A percentile compares a stretch with the other conserved stretches of the same genome.
Evolutionary conservation across 2,329 filamentous ascomycete species (phyloP).

Genomic region (Penicillium glabrum): DNA sequence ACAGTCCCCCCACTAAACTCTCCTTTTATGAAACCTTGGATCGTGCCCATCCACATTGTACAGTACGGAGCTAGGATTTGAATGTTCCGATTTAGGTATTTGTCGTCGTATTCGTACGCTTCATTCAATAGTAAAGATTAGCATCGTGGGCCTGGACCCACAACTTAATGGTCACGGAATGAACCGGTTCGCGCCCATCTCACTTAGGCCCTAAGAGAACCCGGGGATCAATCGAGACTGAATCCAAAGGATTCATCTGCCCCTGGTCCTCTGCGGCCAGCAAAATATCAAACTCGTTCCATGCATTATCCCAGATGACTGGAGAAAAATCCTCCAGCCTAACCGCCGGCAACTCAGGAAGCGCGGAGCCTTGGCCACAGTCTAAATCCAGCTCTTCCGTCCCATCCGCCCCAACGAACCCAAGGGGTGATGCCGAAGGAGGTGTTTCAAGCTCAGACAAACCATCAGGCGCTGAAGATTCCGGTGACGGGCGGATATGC

Average conservation of each 20-base stretch:
- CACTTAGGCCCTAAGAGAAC: conserved; percentile 7
- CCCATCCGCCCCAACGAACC: neutral
- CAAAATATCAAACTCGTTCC: conserved; percentile 41
- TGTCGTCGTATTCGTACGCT: neutral
- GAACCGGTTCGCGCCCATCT: conserved; percentile 1
- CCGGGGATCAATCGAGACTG: conserved; percentile 15
- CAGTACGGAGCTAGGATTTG: neutral
- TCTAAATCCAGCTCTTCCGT: conserved; percentile 10
- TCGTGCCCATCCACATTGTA: neutral
- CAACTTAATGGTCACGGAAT: neutral
- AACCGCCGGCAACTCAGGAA: conserved; percentile 10
- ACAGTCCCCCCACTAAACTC: neutral
- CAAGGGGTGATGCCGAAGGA: neutral
- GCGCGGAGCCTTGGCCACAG: conserved; percentile 10
- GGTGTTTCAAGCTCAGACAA: conserved; percentile 11
- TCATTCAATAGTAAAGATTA: neutral
- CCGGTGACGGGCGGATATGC: conserved; percentile 2
- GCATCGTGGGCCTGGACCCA: neutral
- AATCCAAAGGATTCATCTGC: conserved; percentile 9
- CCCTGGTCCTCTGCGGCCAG: conserved; percentile 28
- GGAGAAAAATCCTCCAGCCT: conserved; percentile 1
- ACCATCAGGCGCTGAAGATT: neutral
- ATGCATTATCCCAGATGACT: conserved; percentile 12
- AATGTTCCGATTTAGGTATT: neutral
- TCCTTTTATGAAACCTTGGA: no score